Base-by-base conservation (phyloP, 2,329 filamentous ascomycete genomes). In the Sporothrix luriei region DNA sequence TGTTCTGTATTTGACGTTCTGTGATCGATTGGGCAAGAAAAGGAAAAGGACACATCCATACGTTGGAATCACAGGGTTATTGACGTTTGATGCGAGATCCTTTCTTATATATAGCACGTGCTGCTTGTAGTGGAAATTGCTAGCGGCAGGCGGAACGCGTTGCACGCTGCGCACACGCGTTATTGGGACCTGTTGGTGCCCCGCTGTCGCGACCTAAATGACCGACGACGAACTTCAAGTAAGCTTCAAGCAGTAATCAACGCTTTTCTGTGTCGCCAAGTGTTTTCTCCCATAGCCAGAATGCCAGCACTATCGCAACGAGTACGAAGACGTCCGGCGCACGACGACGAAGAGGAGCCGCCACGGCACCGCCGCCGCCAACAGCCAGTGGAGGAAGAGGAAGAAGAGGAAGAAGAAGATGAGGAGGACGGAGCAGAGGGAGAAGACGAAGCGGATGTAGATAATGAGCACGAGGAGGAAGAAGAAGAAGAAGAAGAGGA, bases 271-370 rank as follows among this genome's bases (percentile, higher is more conserved):
- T 6, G 3, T 21, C 48, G 48, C 48, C 19, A 21, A 2, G 14
- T 5, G 2, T 48, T 48, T 48, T n/a, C n/a, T 19, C 26, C 51
- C 24, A 49, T 26, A 43, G 49, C 54, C n/a, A 67, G 2, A 21
- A 70, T 72, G 71, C 69, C 69, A 19, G 29, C 66, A 7, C 10
- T 70, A 5, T 70, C 70, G 21, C 70, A 71, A 43, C 29, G 70
- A 51, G 65, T 14, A 49, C 68, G 65, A 29, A 51, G 70, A 4
- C 64, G 65, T 6, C 55, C 59, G 3, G 62, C 64, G 2, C 4
- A 61, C 59, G 68, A 70, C n/a, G 57, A 57, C 9, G 48, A 71
- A 33, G 70, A 71, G 3, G 69, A 69, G 48, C 54, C 67, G 26
- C 70, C 70, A 14, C 67, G 55, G 26, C 26, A 49, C 16, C 67